phyloP scores from a whole-genome alignment of 352 stramenopile genomes.

The Globisporangium megalacanthum region DNA sequence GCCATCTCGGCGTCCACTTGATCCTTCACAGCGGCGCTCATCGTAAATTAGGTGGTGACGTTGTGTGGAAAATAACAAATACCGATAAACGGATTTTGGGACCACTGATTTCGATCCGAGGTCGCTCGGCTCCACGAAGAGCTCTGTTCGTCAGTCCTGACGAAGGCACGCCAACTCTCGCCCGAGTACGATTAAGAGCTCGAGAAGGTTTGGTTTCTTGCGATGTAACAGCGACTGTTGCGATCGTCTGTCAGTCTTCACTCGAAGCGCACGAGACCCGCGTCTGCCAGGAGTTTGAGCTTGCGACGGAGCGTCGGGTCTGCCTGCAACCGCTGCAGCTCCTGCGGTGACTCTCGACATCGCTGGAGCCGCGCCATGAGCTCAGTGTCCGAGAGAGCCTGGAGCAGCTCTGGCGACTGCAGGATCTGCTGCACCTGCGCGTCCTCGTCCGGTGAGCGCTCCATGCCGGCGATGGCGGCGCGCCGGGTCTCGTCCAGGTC shows the following conservation, averaged over 20 bases:
- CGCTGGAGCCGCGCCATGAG: conserved; percentile 53
- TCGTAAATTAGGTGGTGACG: neutral
- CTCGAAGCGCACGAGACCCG: conserved; percentile 52
- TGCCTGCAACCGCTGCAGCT: conserved; percentile 31
- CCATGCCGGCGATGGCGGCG: conserved; percentile 53
- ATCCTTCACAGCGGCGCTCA: conserved; percentile 43
- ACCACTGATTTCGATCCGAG: neutral
- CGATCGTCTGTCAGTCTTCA: conserved; percentile 5
- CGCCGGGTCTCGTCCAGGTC: conserved; percentile 51
- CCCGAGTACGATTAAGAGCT: too few species aligned
- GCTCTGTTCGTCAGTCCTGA: too few species aligned
- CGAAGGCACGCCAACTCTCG: too few species aligned
- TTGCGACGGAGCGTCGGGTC: conserved; percentile 47
- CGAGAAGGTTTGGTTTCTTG: too few species aligned
- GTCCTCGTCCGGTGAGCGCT: conserved; percentile 52
- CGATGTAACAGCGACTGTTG: too few species aligned
- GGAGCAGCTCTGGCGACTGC: conserved; percentile 54
- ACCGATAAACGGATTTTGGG: neutral
- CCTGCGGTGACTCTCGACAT: conserved; percentile 32
- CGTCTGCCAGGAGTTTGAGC: conserved; percentile 45
- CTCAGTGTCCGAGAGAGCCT: conserved; percentile 42
- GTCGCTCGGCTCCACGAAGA: too few species aligned
- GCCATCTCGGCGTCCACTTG: conserved; percentile 86
- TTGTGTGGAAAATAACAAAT: neutral
- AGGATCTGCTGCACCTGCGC: conserved; percentile 63